These are phyloP conservation scores for Aspergillus sp. DNA, from an alignment of 2,329 filamentous ascomycete species.

Conservation along the genomic window DNA sequence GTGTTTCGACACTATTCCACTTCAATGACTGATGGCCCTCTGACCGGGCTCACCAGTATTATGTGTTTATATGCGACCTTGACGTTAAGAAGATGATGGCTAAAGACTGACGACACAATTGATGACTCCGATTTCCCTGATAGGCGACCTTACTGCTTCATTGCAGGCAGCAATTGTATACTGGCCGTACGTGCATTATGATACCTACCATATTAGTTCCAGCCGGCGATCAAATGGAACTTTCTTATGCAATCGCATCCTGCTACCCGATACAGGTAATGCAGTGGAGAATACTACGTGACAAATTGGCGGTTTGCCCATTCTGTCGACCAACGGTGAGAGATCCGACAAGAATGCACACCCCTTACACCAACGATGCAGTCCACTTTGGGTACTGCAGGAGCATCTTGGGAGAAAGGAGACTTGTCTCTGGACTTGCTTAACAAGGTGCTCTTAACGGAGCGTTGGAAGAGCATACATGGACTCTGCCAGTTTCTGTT, in stretches of 20 bases:
- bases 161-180: constrained; percentile 2
- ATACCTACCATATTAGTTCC: neutral
- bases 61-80: constrained; percentile 4
- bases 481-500: constrained; percentile 23
- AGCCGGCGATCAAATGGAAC: neutral
- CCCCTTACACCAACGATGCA: constrained; percentile 64
- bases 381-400: constrained; percentile 67
- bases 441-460: constrained; percentile 73
- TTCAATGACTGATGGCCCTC: constrained; percentile 45
- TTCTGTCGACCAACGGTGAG: too few relatives aligned
- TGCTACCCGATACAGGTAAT: neutral
- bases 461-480: constrained; percentile 68
- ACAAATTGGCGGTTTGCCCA: neutral
- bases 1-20: constrained; percentile 61
- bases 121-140: constrained; percentile 14
- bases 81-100: constrained; percentile 19
- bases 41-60: neutral
- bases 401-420: constrained; percentile 55
- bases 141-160: neutral
- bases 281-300: neutral
- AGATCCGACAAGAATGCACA: neutral
- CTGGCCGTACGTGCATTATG: constrained; percentile 1
- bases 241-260: neutral
- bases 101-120: constrained; percentile 21
- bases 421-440: constrained; percentile 11